Evolutionary conservation across 2,329 filamentous ascomycete species (phyloP), one percentile per base, ranked within the genome.

Genomic region (Knufia petricola): DNA sequence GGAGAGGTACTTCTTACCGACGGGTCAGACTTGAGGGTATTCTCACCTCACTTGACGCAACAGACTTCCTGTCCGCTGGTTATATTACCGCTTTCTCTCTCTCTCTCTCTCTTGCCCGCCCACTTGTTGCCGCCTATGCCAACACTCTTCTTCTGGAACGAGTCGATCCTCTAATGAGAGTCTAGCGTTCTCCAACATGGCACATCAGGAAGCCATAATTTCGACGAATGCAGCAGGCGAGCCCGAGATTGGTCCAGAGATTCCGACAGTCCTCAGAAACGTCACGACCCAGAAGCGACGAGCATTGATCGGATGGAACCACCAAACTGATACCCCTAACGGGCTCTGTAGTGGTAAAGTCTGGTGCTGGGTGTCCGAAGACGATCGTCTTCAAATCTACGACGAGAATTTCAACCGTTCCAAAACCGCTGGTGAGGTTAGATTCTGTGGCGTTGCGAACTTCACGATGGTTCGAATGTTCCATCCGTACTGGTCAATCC

Each of bases 391-490:
- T 13, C 34, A 30, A 15, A 21, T 47, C 8, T 47, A 15, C 21
- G 44, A 47, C 34, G 32, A 47, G 36, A 26, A 26, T 28, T 47
- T 26, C 32, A 47, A 47, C 23, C 32, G 34, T 4, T 38, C 44
- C 17, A 28, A 38, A 12, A 12, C 13, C 10, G 13, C 44, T 3
- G 44, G 44, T 12, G 4, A 38, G 10, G 31, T 39, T 2, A 37
- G 44, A 13, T 37, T 26, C 21, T 47, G 44, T 38, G 44, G 44
- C 13, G 44, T 47, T 13, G 44, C 44, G n/a, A 47, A 47, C 24
- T 47, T 47, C 24, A 47, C 44, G 3, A 47, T 47, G 44, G 34
- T 47, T 15, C 32, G 44, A 19, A 47, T 47, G 44, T 47, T 47
- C 26, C 44, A 39, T 30, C 44, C 32, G n/a, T 47, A 39, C 20